Evolutionary conservation across 1,284 basidiomycete species (phyloP).

Genomic region (Leccinum angustisporum): DNA sequence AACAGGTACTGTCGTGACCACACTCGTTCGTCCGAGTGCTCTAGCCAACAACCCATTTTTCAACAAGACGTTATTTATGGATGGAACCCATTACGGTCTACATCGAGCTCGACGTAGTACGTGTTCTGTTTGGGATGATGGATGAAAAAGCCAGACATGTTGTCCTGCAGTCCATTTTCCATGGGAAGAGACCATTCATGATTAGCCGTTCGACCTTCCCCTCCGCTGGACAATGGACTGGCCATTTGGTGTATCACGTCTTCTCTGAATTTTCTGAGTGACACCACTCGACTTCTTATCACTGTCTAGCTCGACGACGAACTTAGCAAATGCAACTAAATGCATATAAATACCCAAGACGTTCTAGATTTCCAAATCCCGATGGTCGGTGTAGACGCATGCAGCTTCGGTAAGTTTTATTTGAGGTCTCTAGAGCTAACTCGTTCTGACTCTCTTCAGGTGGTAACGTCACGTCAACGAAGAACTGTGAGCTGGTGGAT

Average conservation of each 20-base stretch:
- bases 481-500: constrained; percentile 84
- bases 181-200: constrained; percentile 43
- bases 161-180: constrained; percentile 33
- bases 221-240: constrained; percentile 61
- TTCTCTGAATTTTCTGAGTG: not conserved
- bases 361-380: constrained; percentile 77
- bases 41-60: too few relatives aligned
- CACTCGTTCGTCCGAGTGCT: constrained; percentile 45
- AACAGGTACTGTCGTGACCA: constrained; percentile 74
- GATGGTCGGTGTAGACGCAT: constrained; percentile 75
- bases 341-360: constrained; percentile 60
- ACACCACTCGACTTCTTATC: not conserved
- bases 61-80: too few relatives aligned
- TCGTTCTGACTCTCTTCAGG: constrained; percentile 34
- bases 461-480: constrained; percentile 65
- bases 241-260: constrained; percentile 48
- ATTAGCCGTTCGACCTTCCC: constrained; percentile 52
- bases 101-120: constrained; percentile 38
- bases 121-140: constrained; percentile 40
- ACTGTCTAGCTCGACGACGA: constrained; percentile 66
- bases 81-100: constrained; percentile 41
- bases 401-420: constrained; percentile 53
- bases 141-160: constrained; percentile 39
- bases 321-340: constrained; percentile 52
- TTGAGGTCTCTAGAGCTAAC: not conserved